Evolutionary conservation across 768 basidiomycete species (phyloP).

Genomic region (Cystofilobasidium ferigula): DNA sequence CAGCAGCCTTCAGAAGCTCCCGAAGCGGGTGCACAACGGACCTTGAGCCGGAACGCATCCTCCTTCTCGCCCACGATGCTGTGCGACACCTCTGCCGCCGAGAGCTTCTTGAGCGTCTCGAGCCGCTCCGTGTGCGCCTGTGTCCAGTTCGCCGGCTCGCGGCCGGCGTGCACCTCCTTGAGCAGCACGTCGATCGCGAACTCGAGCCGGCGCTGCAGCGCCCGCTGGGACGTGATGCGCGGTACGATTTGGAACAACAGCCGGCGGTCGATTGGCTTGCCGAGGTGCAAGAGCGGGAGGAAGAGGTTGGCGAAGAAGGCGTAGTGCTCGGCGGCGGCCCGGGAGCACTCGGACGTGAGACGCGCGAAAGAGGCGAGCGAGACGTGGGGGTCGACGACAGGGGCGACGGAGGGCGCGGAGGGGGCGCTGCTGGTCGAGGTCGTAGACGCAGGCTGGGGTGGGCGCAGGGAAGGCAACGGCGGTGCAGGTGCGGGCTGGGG

Average conservation of each 20-base stretch:
- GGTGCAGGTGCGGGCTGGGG: no score
- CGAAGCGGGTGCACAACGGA: neutral
- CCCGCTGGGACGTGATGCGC: neutral
- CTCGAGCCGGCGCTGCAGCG: neutral
- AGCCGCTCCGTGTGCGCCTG: neutral
- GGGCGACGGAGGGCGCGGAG: neutral
- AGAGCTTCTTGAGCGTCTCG: neutral
- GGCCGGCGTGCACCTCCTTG: neutral
- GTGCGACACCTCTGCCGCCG: neutral
- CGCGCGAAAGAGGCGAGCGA: neutral
- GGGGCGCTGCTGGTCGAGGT: no score
- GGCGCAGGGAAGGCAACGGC: no score
- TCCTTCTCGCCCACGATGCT: neutral
- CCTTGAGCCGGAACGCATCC: neutral
- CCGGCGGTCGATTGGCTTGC: neutral
- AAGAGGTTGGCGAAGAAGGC: neutral
- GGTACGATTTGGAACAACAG: neutral
- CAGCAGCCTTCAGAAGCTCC: neutral
- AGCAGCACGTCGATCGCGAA: neutral
- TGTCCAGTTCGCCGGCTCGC: neutral
- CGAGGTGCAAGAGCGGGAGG: neutral
- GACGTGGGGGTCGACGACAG: neutral
- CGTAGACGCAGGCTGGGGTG: no score
- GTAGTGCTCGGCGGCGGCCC: neutral
- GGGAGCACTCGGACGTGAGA: neutral